Conservation (phyloP, 2,329 filamentous ascomycete genomes). For the Bertia moriformis region DNA sequence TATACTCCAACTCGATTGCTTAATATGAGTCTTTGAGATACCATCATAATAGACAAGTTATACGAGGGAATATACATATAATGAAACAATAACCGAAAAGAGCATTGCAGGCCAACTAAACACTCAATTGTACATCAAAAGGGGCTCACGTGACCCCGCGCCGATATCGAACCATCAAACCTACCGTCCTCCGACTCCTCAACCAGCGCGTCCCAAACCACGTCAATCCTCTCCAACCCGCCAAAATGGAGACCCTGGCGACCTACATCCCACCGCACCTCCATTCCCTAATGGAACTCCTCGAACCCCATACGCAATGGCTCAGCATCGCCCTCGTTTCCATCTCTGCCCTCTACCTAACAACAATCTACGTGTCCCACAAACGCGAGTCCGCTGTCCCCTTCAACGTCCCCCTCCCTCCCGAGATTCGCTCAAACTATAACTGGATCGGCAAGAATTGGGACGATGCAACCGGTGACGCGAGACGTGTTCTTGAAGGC, state of each 20-base stretch:
- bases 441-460: not conserved
- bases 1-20: no score
- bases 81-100: no score
- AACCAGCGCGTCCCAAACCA: no score
- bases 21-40: no score
- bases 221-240: no score
- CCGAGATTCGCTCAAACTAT: not conserved
- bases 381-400: not conserved
- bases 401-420: not conserved
- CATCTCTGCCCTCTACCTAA: not conserved
- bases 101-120: no score
- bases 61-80: no score
- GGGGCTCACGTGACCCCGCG: no score
- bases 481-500: not conserved
- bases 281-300: not conserved
- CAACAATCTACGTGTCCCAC: not conserved
- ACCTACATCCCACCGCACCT: not conserved
- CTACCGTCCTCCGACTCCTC: no score
- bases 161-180: no score
- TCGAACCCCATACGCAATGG: not conserved
- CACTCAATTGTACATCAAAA: no score
- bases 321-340: not conserved
- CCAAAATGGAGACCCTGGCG: not conserved
- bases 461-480: not conserved
- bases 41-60: no score